Evolutionary conservation across 2,329 filamentous ascomycete species (phyloP).

Genomic region (Nothopassalora personata): DNA sequence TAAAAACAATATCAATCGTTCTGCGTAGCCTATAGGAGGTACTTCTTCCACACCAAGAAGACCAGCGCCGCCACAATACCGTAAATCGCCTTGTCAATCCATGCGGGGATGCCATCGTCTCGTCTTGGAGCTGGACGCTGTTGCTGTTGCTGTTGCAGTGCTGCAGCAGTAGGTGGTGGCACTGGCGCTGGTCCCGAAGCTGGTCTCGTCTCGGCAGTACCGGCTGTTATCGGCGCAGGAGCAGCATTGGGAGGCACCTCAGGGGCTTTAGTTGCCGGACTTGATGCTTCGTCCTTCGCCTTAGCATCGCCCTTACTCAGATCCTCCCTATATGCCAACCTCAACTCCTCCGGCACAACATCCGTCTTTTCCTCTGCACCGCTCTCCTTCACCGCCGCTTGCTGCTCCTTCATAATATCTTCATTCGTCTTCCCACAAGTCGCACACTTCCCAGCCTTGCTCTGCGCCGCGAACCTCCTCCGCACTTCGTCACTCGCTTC

Average conservation of each 20-base stretch:
- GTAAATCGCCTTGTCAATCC: conserved; percentile 77
- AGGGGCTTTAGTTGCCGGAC: not conserved
- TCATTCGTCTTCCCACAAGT: conserved; percentile 66
- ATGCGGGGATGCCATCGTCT: conserved; percentile 57
- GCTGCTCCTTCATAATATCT: conserved; percentile 68
- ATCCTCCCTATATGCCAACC: conserved; percentile 69
- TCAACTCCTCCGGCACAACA: conserved; percentile 50
- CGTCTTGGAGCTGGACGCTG: conserved; percentile 14
- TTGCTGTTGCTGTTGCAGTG: conserved; percentile 10
- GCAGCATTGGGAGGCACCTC: conserved; percentile 8
- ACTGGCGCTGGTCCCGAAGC: conserved; percentile 12
- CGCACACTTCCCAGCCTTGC: conserved; percentile 60
- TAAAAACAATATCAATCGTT: not conserved
- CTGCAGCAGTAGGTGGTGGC: conserved; percentile 5
- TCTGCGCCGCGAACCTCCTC: conserved; percentile 63
- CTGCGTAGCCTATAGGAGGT: conserved; percentile 8
- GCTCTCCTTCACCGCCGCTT: conserved; percentile 49
- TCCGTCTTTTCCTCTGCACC: conserved; percentile 43
- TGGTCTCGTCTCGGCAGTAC: conserved; percentile 2
- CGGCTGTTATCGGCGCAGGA: not conserved
- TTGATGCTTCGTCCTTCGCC: conserved; percentile 15
- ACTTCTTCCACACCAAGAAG: conserved; percentile 54
- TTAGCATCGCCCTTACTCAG: conserved; percentile 43
- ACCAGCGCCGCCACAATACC: conserved; percentile 64
- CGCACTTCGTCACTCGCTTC: conserved; percentile 67